Percentiles rank a stretch among this genome's conserved stretches.
Evolutionary conservation across 1,139 yeast genomes (phyloP).

Genomic region (Taiozyma sp.): DNA sequence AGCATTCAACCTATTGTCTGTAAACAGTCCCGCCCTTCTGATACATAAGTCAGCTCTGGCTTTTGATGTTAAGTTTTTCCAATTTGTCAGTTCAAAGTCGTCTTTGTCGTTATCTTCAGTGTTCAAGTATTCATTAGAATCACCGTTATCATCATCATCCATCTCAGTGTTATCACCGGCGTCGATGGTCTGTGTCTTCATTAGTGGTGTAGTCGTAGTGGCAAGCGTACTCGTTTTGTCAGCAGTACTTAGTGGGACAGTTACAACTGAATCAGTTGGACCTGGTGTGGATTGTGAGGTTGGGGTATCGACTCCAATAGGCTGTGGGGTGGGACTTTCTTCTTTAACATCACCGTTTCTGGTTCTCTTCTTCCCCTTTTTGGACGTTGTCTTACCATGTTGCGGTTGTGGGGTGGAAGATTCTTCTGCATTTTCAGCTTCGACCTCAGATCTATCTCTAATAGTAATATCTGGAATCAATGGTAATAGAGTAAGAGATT

Average conservation of each 20-base stretch:
- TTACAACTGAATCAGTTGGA: background rate
- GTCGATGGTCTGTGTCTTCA: background rate
- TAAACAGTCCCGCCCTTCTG: constrained; percentile 64
- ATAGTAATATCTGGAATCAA: constrained; percentile 85
- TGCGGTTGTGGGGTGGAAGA: constrained; percentile 27
- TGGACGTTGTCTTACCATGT: constrained; percentile 22
- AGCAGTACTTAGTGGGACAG: background rate
- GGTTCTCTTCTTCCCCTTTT: constrained; percentile 30
- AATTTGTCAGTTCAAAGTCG: constrained; percentile 68
- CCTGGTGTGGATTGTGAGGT: constrained; percentile 1
- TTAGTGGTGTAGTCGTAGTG: background rate
- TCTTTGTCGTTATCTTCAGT: constrained; percentile 50
- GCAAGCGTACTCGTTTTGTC: background rate
- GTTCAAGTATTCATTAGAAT: constrained; percentile 27
- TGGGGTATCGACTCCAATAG: background rate
- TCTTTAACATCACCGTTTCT: constrained; percentile 31
- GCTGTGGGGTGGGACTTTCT: constrained; percentile 7
- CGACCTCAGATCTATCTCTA: constrained; percentile 80
- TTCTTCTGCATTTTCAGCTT: constrained; percentile 54
- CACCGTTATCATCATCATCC: constrained; percentile 29
- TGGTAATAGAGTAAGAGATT: constrained; percentile 70
- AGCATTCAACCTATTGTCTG: constrained; percentile 45
- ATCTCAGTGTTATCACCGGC: constrained; percentile 21
- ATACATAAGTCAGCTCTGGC: constrained; percentile 74
- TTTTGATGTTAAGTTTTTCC: constrained; percentile 80